Evolutionary conservation across 2,329 filamentous ascomycete species (phyloP).

Genomic region (Penicillium sclerotiorum): DNA sequence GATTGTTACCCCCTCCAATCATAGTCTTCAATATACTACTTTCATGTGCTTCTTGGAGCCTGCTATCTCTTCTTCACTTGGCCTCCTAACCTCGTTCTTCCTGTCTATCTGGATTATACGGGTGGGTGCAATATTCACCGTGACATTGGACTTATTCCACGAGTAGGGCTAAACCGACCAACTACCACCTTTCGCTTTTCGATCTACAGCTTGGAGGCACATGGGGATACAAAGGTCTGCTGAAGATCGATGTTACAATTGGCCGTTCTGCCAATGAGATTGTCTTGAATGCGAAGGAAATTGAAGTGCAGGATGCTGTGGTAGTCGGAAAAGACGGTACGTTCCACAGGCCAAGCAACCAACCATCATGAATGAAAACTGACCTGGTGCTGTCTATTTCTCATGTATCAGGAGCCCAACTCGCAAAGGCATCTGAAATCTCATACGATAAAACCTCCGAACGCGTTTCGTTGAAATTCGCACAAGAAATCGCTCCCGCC

Average conservation of each 20-base stretch:
- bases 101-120: too few species aligned
- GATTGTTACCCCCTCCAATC: constrained; percentile 4
- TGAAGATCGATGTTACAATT: constrained; percentile 77
- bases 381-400: too few species aligned
- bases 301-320: constrained; percentile 69
- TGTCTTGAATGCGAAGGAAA: constrained; percentile 80
- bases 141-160: constrained; percentile 10
- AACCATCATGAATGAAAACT: too few species aligned
- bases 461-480: constrained; percentile 77
- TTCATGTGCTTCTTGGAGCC: too few species aligned
- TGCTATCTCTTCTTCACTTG: too few species aligned
- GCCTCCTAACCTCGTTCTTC: too few species aligned
- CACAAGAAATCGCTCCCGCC: constrained; percentile 68
- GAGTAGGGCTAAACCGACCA: constrained; percentile 72
- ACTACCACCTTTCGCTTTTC: constrained; percentile 82
- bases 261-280: constrained; percentile 73
- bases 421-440: constrained; percentile 64
- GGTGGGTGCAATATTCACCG: background rate
- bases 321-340: constrained; percentile 39
- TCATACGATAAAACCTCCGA: constrained; percentile 82
- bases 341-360: constrained; percentile 8
- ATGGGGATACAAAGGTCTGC: constrained; percentile 84
- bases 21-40: too few species aligned
- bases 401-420: constrained; percentile 33
- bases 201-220: constrained; percentile 71